phyloP scores from a whole-genome alignment of 768 basidiomycete genomes.

The Cantharellus anzutake region DNA sequence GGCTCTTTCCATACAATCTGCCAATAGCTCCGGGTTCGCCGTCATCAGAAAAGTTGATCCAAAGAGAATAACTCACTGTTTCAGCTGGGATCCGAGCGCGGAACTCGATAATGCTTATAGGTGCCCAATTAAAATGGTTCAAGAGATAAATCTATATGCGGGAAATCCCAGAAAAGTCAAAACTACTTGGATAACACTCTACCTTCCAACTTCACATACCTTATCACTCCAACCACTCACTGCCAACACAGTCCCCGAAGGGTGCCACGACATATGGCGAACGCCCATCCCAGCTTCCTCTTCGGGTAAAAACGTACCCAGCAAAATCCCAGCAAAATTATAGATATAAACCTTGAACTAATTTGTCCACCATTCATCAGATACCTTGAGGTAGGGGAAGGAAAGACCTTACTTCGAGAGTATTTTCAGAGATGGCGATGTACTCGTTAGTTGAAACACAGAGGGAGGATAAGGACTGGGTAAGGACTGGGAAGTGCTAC shows the following conservation, averaged over 20 bases:
- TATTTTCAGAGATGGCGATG: conserved; percentile 68
- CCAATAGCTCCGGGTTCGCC: conserved; percentile 15
- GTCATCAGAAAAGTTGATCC: not conserved
- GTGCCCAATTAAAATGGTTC: conserved; percentile 57
- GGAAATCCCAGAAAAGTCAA: not conserved
- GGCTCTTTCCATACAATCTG: conserved; percentile 74
- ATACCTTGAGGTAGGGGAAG: not conserved
- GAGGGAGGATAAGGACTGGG: conserved; percentile 48
- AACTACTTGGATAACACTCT: too few species aligned
- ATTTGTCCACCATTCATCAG: not conserved
- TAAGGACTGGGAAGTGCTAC: conserved; percentile 73
- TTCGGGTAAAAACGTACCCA: conserved; percentile 49
- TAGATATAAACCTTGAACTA: conserved; percentile 65
- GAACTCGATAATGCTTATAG: conserved; percentile 42
- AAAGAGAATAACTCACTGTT: conserved; percentile 26
- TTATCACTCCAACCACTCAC: conserved; percentile 83
- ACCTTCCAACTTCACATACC: conserved; percentile 19
- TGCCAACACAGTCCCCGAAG: conserved; percentile 61
- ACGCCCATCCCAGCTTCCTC: conserved; percentile 75
- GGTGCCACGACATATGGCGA: conserved; percentile 67
- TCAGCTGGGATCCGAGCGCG: conserved; percentile 34
- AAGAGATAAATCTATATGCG: conserved; percentile 48
- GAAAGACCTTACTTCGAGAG: conserved; percentile 42
- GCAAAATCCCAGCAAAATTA: conserved; percentile 40
- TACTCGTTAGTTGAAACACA: conserved; percentile 56